These are phyloP conservation scores for Spergularia azorica DNA, from an alignment of 179 eudicot species.

Conservation along the genomic window DNA sequence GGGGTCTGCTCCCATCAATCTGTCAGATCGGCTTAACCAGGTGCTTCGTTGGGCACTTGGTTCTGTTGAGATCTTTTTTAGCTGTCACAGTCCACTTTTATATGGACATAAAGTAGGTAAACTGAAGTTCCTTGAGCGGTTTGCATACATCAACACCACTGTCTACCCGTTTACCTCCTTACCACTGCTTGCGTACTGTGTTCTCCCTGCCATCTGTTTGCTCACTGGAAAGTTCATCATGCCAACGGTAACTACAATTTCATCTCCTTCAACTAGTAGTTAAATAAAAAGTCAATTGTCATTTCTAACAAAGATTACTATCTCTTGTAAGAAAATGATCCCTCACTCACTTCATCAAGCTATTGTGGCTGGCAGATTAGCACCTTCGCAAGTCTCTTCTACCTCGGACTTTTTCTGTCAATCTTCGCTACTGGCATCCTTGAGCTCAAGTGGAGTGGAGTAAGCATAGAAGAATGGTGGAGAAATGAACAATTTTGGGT, in stretches of 20 bases:
- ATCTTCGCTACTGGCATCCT: conserved; percentile 78
- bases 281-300: background rate
- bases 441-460: conserved; percentile 93
- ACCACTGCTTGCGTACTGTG: conserved; percentile 80
- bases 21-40: conserved; percentile 84
- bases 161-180: conserved; percentile 82
- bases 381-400: conserved; percentile 83
- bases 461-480: conserved; percentile 95
- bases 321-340: too few relatives aligned
- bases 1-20: conserved; percentile 81
- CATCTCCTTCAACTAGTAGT: conserved; percentile 10
- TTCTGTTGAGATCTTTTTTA: conserved; percentile 86
- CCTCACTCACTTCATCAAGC: conserved; percentile 5
- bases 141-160: conserved; percentile 81
- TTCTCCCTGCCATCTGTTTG: conserved; percentile 85
- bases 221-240: conserved; percentile 90
- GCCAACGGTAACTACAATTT: conserved; percentile 69
- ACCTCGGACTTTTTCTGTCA: conserved; percentile 71
- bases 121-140: conserved; percentile 79
- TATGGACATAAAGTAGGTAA: conserved; percentile 78
- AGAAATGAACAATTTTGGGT: conserved; percentile 93
- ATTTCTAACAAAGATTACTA: background rate
- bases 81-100: conserved; percentile 76
- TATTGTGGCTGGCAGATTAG: conserved; percentile 54
- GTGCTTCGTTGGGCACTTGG: conserved; percentile 96